Conservation (phyloP, 495 filamentous ascomycete genomes). For the Penicillium lagena region DNA sequence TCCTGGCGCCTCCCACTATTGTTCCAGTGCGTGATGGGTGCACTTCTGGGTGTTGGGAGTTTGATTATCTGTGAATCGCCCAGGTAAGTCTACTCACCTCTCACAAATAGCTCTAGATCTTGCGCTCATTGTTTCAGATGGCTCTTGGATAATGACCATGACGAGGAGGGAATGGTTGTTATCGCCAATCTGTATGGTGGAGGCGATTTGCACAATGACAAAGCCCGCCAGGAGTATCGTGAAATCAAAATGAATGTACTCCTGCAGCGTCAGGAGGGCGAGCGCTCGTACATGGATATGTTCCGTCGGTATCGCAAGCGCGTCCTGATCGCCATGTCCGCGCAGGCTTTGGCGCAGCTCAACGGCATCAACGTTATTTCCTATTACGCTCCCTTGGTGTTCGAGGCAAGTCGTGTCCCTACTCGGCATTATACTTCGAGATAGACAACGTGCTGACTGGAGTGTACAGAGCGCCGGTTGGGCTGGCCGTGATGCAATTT, state of each 20-base stretch:
- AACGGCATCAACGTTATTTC: slow-evolving; percentile 99
- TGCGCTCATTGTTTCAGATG: slow-evolving; percentile 50
- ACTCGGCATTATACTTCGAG: no score
- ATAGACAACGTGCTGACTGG: background rate
- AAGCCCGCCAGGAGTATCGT: slow-evolving; percentile 88
- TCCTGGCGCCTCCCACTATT: slow-evolving; percentile 88
- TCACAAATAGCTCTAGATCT: background rate
- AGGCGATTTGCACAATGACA: slow-evolving; percentile 86
- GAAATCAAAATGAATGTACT: slow-evolving; percentile 99
- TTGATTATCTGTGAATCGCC: slow-evolving; percentile 94
- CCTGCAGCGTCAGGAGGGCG: slow-evolving; percentile 86
- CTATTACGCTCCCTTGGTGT: slow-evolving; percentile 95
- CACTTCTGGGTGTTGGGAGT: slow-evolving; percentile 75
- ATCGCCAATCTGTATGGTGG: slow-evolving; percentile 96
- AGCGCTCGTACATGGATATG: slow-evolving; percentile 89
- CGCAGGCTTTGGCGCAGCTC: slow-evolving; percentile 88
- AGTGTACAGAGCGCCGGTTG: slow-evolving; percentile 58
- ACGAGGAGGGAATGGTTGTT: slow-evolving; percentile 96
- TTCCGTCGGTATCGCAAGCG: slow-evolving; percentile 87
- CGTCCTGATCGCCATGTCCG: slow-evolving; percentile 98
- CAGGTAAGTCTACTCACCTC: slow-evolving; percentile 50
- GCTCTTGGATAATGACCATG: slow-evolving; percentile 95
- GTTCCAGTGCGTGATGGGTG: slow-evolving; percentile 93
- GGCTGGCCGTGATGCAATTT: slow-evolving; percentile 79
- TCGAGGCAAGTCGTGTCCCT: slow-evolving; percentile 53